Evolutionary conservation across 1,139 yeast genomes (phyloP), one percentile per base, ranked within the genome.

Genomic region (Debaryomycetaceae sp.): DNA sequence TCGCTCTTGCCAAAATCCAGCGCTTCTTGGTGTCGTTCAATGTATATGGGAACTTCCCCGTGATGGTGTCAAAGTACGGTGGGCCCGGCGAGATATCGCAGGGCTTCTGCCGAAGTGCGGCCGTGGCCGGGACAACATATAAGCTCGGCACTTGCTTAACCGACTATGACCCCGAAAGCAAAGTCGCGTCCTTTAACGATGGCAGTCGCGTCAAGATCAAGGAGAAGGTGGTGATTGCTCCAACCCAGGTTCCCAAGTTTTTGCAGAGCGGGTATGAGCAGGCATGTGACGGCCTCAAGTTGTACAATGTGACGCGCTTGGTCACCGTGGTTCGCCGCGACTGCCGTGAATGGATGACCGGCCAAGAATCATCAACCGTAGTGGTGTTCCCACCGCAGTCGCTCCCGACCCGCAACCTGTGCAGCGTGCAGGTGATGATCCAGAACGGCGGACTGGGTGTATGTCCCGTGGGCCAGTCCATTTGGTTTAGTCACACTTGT

Each of bases 71-170:
- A 35, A 87, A 85, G 61, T 90, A 78, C 53, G 98, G 98, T 33
- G 93, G 95, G 3, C 92, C 95, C 0, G 96, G 97, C 28, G 99
- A 90, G 55, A 63, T 90, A 21, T 77, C 95, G 5, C 99, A 90
- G 58, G 99, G 96, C 2, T 90, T 90, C 52, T 87, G 97, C 55
- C 71, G 99, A 41, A 80, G 94, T 35, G 97, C 98, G 4, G 98
- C 99, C 11, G 98, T 90, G 37, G 97, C 93, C 19, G 98, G 97
- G 34, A 82, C 96, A 33, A 83, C 93, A 23, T 90, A 87, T 56
- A 86, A 86, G 55, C 65, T 90, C 33, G 74, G 78, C 48, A 77
- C 92, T 13, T 54, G 65, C 27, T 55, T 86, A 33, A 58, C 60
- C 6, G 73, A 73, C 27, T 80, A 64, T 51, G 90, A 86, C 51